Evolutionary conservation across 1,284 basidiomycete species (phyloP), one percentile per base, ranked within the genome.

Genomic region (Fistulinella staudtii): DNA sequence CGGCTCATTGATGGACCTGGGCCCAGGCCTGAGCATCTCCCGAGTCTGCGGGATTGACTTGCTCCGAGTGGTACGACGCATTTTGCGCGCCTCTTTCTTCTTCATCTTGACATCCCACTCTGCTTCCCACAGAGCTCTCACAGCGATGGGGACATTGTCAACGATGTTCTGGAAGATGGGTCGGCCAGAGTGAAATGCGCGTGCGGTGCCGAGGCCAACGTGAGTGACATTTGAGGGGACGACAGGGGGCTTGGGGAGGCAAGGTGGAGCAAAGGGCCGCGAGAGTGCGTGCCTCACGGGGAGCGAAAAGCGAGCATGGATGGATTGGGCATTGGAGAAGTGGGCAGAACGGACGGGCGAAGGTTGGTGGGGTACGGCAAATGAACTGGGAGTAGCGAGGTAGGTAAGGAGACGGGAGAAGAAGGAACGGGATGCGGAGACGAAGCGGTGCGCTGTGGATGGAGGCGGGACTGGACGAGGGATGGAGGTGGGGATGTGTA

Each of bases 81-180:
- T 59, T 61, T 70, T 70, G 23, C 57, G 61, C 24, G 67, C 65
- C 38, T 67, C 60, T 53, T 77, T 72, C 61, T 76, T 69, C 43
- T 65, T 67, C 55, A 67, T 60, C 51, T 77, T 74, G 17, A 79
- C 35, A 39, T 86, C 79, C 73, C 77, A 78, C 59, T 87, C 83
- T 0, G 76, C 78, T 61, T 89, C 82, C 60, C 76, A 80, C 28
- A 89, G 67, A 1, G 86, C 77, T 27, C 86, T 76, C 9, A 74
- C 77, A 0, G 77, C 72, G 17, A 89, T 65, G 7, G 86, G 86
- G 2, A 87, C 79, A 58, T 89, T 89, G 60, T 89, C 77, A 2
- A 77, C 77, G 22, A 89, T 61, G 56, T 82, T 80, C 61, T 87
- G 80, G 71, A 89, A 89, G 41, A 89, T 73, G 4, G 85, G 82